Evolutionary conservation across 169 alveolate species (phyloP), one percentile per base, ranked within the genome.

Genomic region (Neospora caninum): DNA sequence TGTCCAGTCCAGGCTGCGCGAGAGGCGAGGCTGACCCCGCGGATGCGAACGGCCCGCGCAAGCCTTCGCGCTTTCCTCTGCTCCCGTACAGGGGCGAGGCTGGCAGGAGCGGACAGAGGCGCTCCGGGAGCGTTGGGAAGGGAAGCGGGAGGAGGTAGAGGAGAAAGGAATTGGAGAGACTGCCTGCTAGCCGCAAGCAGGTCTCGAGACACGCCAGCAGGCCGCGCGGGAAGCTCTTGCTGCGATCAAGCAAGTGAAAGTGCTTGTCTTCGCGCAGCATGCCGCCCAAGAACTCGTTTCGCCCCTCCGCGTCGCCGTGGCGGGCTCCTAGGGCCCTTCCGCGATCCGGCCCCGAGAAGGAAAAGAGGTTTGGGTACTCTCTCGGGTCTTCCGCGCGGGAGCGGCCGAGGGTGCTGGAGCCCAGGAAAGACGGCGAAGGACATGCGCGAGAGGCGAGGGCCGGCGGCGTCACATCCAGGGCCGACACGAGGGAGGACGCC

Each of bases 141-240:
- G 92, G 67, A 36, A 69, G 88, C 54, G 95, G 95, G 64, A 92
- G 88, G 0, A 84, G 25, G 34, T 54, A 36, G 43, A 92, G 88
- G 43, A 92, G 88, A 70, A 88, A 92, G 58, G 87, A 53, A 80
- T 91, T 92, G 88, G 87, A 49, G 80, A 88, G 43, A 42, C 92
- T 49, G 0, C 91, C 95, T 0, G 88, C 78, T 0, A 67, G 78
- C 2, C 88, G 88, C 64, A 92, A 88, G 7, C 91, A 80, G 20
- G 92, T 73, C 43, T 92, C 95, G 36, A 92, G 39, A 13, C 86
- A 91, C 39, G 88, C 92, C 43, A 92, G 92, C 13, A 92, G 78
- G 20, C 92, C 92, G 42, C 78, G 49, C 0, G 95, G 95, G 88
- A 78, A 92, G 27, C 91, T 82, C 22, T 91, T 83, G 27, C 88